Evolutionary conservation across 495 filamentous ascomycete genomes (phyloP).

Genomic region (Penicillium fimorum): DNA sequence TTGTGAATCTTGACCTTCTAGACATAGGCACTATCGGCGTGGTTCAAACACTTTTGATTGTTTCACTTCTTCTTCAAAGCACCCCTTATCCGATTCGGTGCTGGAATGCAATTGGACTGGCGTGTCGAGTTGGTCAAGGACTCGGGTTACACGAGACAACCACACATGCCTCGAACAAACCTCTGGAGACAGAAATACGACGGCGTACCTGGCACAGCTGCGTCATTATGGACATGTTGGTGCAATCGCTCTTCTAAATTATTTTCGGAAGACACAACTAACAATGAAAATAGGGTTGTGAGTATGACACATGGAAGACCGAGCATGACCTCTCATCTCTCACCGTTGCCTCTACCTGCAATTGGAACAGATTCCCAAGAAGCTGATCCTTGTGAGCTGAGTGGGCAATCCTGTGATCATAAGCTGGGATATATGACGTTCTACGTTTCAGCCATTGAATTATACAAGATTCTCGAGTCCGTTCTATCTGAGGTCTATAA

Average conservation of each 20-base stretch:
- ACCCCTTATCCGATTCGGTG: conserved; percentile 46
- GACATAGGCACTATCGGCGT: conserved; percentile 44
- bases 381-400: conserved; percentile 25
- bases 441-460: conserved; percentile 41
- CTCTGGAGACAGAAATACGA: conserved; percentile 42
- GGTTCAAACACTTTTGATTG: conserved; percentile 46
- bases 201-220: conserved; percentile 50
- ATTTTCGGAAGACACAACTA: background rate
- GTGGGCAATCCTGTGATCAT: conserved; percentile 25
- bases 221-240: conserved; percentile 48
- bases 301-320: conserved; percentile 52
- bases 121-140: conserved; percentile 47
- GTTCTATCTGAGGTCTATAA: conserved; percentile 47
- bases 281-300: conserved; percentile 32
- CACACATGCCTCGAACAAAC: conserved; percentile 20
- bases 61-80: conserved; percentile 45
- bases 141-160: conserved; percentile 46
- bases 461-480: conserved; percentile 43
- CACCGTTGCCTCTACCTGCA: conserved; percentile 32
- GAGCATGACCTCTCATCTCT: conserved; percentile 42
- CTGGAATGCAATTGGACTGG: conserved; percentile 49
- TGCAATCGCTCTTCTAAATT: background rate
- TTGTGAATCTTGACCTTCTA: conserved; percentile 45
- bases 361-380: conserved; percentile 16
- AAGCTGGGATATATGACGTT: conserved; percentile 32